phyloP scores from a whole-genome alignment of 108 stramenopile genomes.

The Chaetoceros muelleri region DNA sequence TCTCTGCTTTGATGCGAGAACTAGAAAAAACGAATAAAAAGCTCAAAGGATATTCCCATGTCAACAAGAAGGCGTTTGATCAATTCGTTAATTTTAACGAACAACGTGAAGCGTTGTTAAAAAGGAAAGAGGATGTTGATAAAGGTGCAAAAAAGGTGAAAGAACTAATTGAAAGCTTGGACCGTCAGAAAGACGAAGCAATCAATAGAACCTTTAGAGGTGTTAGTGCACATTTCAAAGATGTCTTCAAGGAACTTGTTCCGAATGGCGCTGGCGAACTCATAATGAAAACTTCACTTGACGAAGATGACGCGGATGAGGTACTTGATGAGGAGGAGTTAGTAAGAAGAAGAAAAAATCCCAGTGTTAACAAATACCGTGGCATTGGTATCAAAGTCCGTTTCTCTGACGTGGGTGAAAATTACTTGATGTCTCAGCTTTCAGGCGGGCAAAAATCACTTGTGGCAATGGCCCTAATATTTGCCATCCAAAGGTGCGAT shows the following conservation, averaged over 20 bases:
- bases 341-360: slow-evolving; percentile 33
- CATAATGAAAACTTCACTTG: slow-evolving; percentile 80
- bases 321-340: slow-evolving; percentile 25
- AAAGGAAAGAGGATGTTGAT: slow-evolving; percentile 88
- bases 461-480: slow-evolving; percentile 97
- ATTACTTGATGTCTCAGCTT: slow-evolving; percentile 87
- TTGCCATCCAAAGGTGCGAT: slow-evolving; percentile 98
- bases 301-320: slow-evolving; percentile 49
- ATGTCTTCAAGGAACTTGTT: slow-evolving; percentile 96
- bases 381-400: slow-evolving; percentile 89
- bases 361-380: slow-evolving; percentile 76
- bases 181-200: slow-evolving; percentile 97
- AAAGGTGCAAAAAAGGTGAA: slow-evolving; percentile 82
- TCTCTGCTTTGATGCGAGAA: slow-evolving; percentile 65
- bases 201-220: slow-evolving; percentile 97
- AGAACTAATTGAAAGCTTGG: slow-evolving; percentile 88
- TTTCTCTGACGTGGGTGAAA: slow-evolving; percentile 85
- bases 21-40: slow-evolving; percentile 86
- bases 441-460: slow-evolving; percentile 99
- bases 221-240: slow-evolving; percentile 92
- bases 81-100: slow-evolving; percentile 97
- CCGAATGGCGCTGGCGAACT: slow-evolving; percentile 92
- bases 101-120: slow-evolving; percentile 83
- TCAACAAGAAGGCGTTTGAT: slow-evolving; percentile 99
- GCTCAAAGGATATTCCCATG: slow-evolving; percentile 93